phyloP scores from a whole-genome alignment of 768 basidiomycete species.

The Russula ochroleuca region DNA sequence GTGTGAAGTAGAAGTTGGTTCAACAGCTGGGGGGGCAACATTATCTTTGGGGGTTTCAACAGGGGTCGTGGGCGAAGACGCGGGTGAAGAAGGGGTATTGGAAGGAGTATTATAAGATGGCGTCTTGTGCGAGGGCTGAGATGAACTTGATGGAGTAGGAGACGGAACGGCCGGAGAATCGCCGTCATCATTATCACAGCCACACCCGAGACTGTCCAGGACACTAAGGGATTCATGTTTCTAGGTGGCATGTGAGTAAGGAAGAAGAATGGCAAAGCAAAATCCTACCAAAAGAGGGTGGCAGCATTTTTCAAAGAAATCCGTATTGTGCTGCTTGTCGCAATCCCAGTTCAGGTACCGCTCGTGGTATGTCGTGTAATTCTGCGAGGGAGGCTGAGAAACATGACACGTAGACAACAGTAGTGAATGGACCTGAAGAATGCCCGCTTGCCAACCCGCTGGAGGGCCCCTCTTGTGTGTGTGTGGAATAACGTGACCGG shows the following conservation, averaged over 20 bases:
- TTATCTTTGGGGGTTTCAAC: too few species aligned
- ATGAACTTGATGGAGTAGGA: constrained; percentile 1
- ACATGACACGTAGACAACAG: neutral
- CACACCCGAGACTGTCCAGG: constrained; percentile 21
- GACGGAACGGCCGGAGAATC: constrained; percentile 25
- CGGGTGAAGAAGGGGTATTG: neutral
- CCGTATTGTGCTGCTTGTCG: constrained; percentile 36
- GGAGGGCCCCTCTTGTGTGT: constrained; percentile 35
- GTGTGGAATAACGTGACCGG: constrained; percentile 1
- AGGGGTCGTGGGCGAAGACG: neutral
- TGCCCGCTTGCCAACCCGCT: constrained; percentile 42
- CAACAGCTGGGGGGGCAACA: too few species aligned
- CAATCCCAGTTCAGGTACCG: constrained; percentile 58
- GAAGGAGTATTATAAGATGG: neutral
- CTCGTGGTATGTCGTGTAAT: constrained; percentile 52
- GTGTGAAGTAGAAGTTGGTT: too few species aligned
- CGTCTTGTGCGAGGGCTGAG: neutral
- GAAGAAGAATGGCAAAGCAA: constrained; percentile 2
- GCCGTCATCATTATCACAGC: constrained; percentile 34
- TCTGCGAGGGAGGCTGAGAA: constrained; percentile 34
- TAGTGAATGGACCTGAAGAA: constrained; percentile 42
- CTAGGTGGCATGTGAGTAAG: constrained; percentile 32
- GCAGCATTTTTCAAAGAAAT: constrained; percentile 67
- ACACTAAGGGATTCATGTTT: constrained; percentile 50
- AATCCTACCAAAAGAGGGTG: constrained; percentile 57